phyloP scores from a whole-genome alignment of 2,329 filamentous ascomycete genomes.

The Penicillium olsonii region DNA sequence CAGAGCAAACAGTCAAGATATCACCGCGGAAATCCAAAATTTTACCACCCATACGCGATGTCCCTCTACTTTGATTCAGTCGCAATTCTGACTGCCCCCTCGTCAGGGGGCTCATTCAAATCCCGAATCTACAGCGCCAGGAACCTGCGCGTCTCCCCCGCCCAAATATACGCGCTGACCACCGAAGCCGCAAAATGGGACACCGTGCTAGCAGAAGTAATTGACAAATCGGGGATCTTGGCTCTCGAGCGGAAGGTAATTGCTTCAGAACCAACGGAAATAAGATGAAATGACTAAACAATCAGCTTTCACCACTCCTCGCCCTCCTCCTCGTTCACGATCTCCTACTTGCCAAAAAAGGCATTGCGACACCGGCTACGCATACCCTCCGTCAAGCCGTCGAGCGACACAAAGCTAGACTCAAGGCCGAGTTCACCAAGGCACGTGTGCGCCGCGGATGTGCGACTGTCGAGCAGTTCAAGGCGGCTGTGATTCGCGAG shows the following conservation, averaged over 20 bases:
- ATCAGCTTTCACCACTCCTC: conserved; percentile 75
- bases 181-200: conserved; percentile 92
- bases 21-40: conserved; percentile 8
- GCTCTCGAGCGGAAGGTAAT: conserved; percentile 80
- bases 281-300: conserved; percentile 42
- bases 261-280: neutral
- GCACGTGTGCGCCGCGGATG: conserved; percentile 72
- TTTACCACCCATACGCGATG: conserved; percentile 55
- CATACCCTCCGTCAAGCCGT: conserved; percentile 77
- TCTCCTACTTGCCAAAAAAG: conserved; percentile 75
- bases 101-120: conserved; percentile 82
- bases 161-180: conserved; percentile 83
- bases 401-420: conserved; percentile 76
- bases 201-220: conserved; percentile 78
- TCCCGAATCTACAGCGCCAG: conserved; percentile 74
- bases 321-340: conserved; percentile 85
- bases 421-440: conserved; percentile 80
- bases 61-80: conserved; percentile 94
- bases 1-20: conserved; percentile 22
- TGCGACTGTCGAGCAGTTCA: conserved; percentile 66
- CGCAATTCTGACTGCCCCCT: conserved; percentile 65
- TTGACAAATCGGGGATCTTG: conserved; percentile 76
- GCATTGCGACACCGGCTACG: conserved; percentile 75
- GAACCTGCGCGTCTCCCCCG: conserved; percentile 74
- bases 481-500: conserved; percentile 35